phyloP scores from a whole-genome alignment of 768 basidiomycete genomes.

The Serendipita indica region DNA sequence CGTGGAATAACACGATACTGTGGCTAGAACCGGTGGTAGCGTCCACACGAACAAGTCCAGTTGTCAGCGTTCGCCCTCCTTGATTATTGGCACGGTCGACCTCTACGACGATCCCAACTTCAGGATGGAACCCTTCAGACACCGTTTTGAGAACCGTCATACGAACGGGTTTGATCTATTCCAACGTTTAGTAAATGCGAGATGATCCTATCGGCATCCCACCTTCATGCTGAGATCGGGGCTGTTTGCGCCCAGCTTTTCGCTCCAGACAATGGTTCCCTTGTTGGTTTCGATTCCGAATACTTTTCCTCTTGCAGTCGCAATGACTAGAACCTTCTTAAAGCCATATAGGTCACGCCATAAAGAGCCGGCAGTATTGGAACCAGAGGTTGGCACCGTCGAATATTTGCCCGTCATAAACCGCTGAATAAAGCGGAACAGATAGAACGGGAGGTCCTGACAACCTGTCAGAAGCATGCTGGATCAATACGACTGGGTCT shows the following conservation, averaged over 20 bases:
- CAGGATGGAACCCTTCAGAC: constrained; percentile 4
- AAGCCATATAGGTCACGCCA: constrained; percentile 75
- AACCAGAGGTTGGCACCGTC: constrained; percentile 24
- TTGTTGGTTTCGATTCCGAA: constrained; percentile 70
- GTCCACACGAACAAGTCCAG: constrained; percentile 62
- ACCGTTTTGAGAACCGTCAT: constrained; percentile 5
- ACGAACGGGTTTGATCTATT: constrained; percentile 3
- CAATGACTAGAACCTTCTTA: constrained; percentile 63
- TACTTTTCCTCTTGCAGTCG: constrained; percentile 56
- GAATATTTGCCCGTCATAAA: constrained; percentile 53
- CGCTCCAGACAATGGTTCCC: constrained; percentile 68
- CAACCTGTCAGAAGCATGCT: background rate
- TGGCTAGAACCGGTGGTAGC: constrained; percentile 39
- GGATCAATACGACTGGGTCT: constrained; percentile 12
- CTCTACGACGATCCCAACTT: constrained; percentile 7
- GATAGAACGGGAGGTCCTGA: constrained; percentile 58
- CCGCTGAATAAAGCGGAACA: constrained; percentile 48
- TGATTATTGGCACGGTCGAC: background rate
- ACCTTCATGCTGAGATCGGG: constrained; percentile 23
- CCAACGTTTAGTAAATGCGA: background rate
- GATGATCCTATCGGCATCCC: background rate
- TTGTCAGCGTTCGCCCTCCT: constrained; percentile 19
- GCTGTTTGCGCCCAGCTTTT: constrained; percentile 59
- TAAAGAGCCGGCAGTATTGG: constrained; percentile 22
- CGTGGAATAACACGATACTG: background rate